Conservation (phyloP, 345 rosid genomes). For the thale cress (Arabidopsis thaliana) region TAIR10.1 NC_003075.7:15825001-15825500, state of each 20-base stretch:
- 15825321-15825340: constrained; percentile 8
- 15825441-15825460: background rate
- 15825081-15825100: constrained; percentile 5
- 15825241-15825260: constrained; percentile 6
- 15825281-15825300: constrained; percentile 2
- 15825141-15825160: background rate
- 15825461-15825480: no score
- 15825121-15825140: background rate
- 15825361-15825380: background rate
- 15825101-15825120: constrained; percentile 9
- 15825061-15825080: no score
- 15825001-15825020: background rate
- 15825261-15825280: constrained; percentile 15
- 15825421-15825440: background rate
- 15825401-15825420: background rate
- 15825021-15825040: constrained; percentile 12
- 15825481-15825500: no score
- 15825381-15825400: background rate
- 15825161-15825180: constrained; percentile 1
- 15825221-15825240: constrained; percentile 10
- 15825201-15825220: constrained; percentile 32
- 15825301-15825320: constrained; percentile 15
- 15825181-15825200: constrained; percentile 15
- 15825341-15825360: background rate
- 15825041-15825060: constrained; percentile 17